Base-by-base conservation (phyloP, 2,329 filamentous ascomycete genomes). In the Ophiocordyceps unilateralis region DNA sequence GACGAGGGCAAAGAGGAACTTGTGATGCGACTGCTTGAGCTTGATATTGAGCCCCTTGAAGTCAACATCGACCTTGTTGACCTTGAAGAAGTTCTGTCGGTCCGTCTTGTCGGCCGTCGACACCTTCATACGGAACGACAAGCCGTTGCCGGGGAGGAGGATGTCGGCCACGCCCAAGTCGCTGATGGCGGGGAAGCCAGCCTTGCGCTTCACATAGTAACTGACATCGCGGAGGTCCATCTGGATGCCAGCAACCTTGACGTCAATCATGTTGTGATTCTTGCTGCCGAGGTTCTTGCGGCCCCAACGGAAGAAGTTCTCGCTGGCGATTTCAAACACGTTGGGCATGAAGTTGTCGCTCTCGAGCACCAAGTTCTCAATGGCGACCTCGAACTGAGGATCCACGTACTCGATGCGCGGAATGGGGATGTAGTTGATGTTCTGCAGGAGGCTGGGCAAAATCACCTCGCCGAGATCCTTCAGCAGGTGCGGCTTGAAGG, bases 271-370 rank as follows among this genome's bases (percentile, higher is more conserved):
- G 63, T 94, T 88, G 63, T 84, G 81, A 61, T 78, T 81, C 69
- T 81, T 85, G 70, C 74, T 93, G 53, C 73, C 68, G 53, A 87
- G 72, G 59, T 80, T 81, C 78, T 93, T 95, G 57, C 91, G 86
- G 32, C 89, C 91, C 79, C 83, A 94, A 51, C 84, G 80, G 75
- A 88, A 86, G 68, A 91, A 93, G 68, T 96, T 91, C 66, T 96
- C 88, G 57, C 78, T 91, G 46, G 79, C 76, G 47, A 96, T 72
- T 61, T 98, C 89, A 34, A 93, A 62, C 5, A 89, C 72, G 53
- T 98, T 98, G 49, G 91, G 91, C 65, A 88, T 86, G 52, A 98
- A 78, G 65, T 98, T 98, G 68, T 96, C 88, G 50, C 85, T 88
- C 66, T 98, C 91, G 42, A 98, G 74, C 39, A 95, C 82, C 11